Base-by-base conservation (phyloP, 805 yeast genomes). In the Kazachstania martiniae region DNA sequence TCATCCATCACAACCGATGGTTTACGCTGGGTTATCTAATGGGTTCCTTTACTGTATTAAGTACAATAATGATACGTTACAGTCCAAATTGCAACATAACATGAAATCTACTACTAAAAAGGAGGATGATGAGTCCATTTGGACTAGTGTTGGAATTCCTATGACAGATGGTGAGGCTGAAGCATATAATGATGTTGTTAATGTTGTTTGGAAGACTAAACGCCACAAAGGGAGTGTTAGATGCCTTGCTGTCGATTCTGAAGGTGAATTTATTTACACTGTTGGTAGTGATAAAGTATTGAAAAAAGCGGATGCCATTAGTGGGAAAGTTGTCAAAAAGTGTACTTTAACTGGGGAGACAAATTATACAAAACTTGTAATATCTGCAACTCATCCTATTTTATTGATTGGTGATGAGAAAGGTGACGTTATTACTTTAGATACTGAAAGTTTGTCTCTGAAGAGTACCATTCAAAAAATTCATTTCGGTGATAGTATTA, bases 141-240 rank as follows among this genome's bases (percentile, higher is more conserved):
- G 78, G 77, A 51, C 56, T 15, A 51, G 60, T 8, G 28, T 39
- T 2, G 34, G 35, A 13, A 42, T 45, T n/a, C 18, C 37, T 8
- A 16, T 21, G 8, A 4, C 25, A 3, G 14, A 21, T 18, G 31
- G 32, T 5, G 34, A 34, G 3, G 37, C 26, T 13, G 42, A 42
- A 6, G 21, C 27, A 13, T 41, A 44, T 1, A 58, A 51, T 6
- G 54, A 47, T 16, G 56, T 54, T 9, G 49, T 65, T 4, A 50
- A 58, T 4, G 47, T 68, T 18, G 35, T 56, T 1, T 89, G 98
- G 98, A 72, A 78, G 34, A 87, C 96, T 0, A 82, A 73, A 47
- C 70, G 97, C 51, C 97, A 89, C 51, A 86, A 85, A 53, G 87
- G 85, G 1, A 78, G 94, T 41, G 84, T 94, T 38, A 62, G 98